Conservation (phyloP, 306 rosid genomes). For the Casuarina equisetifolia region DNA sequence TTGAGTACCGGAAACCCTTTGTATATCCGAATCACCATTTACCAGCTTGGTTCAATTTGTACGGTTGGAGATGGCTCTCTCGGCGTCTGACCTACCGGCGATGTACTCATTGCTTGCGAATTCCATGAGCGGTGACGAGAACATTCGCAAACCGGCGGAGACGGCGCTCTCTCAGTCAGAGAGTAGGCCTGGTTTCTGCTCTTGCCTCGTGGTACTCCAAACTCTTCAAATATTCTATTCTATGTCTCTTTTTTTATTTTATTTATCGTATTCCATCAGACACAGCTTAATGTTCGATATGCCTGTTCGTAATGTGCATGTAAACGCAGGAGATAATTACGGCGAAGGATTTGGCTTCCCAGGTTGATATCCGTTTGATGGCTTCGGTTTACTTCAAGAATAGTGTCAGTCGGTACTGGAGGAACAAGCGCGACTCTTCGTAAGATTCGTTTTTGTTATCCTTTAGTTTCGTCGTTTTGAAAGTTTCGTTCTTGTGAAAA, state of each 20-base stretch:
- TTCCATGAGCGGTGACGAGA: conserved; percentile 78
- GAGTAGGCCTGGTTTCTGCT: conserved; percentile 87
- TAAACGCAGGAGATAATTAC: conserved; percentile 72
- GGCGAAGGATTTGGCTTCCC: conserved; percentile 74
- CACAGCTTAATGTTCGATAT: conserved; percentile 23
- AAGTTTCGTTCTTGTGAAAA: not conserved
- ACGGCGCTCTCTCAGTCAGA: conserved; percentile 75
- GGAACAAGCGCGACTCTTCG: conserved; percentile 68
- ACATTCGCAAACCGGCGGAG: conserved; percentile 72
- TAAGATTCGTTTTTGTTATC: conserved; percentile 26
- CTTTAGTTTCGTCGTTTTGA: not conserved
- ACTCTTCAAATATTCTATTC: conserved; percentile 6
- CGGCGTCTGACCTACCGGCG: conserved; percentile 76
- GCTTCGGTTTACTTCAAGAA: conserved; percentile 88
- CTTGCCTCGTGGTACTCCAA: conserved; percentile 68
- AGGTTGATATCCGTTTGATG: conserved; percentile 82
- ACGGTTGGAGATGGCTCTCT: conserved; percentile 52
- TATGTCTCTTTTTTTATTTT: conserved; percentile 38
- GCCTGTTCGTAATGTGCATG: conserved; percentile 19
- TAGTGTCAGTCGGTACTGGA: conserved; percentile 83
- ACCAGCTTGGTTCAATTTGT: not conserved
- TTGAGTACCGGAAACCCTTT: not conserved
- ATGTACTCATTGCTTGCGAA: conserved; percentile 72
- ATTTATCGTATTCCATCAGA: not conserved
- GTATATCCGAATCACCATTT: not conserved